Percentiles rank a stretch among this genome's conserved stretches.
Evolutionary conservation across 805 yeast genomes (phyloP).

Genomic region (Cyberlindnera maritima): DNA sequence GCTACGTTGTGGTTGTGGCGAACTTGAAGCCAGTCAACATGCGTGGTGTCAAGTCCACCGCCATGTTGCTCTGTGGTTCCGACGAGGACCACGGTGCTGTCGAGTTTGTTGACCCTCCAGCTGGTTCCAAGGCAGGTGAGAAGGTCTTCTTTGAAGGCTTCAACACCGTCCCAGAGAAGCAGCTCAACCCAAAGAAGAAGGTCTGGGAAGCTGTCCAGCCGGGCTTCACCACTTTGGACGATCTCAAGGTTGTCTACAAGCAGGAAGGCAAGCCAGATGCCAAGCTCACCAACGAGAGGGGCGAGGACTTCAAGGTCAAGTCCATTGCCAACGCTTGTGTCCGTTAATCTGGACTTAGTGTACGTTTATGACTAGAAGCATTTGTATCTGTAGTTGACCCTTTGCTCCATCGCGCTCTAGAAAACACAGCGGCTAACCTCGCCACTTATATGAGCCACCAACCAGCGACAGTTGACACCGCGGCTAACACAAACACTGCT

Average conservation of each 20-base stretch:
- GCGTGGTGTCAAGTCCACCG: constrained; percentile 95
- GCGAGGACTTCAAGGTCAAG: constrained; percentile 72
- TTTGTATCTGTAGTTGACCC: background rate
- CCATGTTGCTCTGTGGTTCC: constrained; percentile 96
- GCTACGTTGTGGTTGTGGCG: constrained; percentile 87
- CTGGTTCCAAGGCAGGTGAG: constrained; percentile 91
- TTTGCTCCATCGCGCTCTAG: background rate
- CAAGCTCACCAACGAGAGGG: constrained; percentile 75
- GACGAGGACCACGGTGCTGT: constrained; percentile 56
- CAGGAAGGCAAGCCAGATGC: constrained; percentile 66
- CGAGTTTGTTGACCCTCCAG: constrained; percentile 94
- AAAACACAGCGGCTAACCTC: too few species aligned
- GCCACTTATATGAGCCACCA: background rate
- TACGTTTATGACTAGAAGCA: background rate
- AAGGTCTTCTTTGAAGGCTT: constrained; percentile 92
- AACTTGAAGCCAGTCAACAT: constrained; percentile 96
- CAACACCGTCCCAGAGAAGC: constrained; percentile 86
- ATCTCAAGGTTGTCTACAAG: constrained; percentile 75
- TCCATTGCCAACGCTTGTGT: constrained; percentile 77
- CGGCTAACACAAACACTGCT: background rate
- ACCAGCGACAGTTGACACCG: background rate
- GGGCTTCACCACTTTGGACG: constrained; percentile 74
- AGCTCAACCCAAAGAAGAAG: constrained; percentile 96
- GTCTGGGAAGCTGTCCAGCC: constrained; percentile 96
- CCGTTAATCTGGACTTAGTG: constrained; percentile 41